These are phyloP conservation scores for Cocos nucifera DNA, from an alignment of 176 grass and related monocot genomes.

Conservation along the genomic window DNA sequence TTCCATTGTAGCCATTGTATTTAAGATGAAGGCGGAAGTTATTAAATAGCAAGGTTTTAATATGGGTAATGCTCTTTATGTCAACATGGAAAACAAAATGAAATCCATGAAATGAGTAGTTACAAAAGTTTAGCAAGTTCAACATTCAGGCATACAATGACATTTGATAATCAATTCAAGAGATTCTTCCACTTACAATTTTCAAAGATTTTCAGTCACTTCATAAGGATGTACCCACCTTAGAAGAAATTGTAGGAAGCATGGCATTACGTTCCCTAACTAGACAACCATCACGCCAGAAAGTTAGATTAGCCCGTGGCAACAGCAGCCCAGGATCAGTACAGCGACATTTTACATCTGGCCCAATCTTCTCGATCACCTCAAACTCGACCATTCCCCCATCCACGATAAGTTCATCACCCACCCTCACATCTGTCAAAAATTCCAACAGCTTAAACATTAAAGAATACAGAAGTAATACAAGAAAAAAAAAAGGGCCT, in stretches of 20 bases:
- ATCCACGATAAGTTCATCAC: slow-evolving; percentile 95
- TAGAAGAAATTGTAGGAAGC: slow-evolving; percentile 99
- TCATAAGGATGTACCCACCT: slow-evolving; percentile 37
- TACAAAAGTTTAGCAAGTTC: too few relatives aligned
- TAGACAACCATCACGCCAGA: slow-evolving; percentile 77
- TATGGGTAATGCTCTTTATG: too few relatives aligned
- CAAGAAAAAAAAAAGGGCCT: not conserved
- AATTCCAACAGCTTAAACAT: not conserved
- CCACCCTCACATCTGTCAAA: slow-evolving; percentile 72
- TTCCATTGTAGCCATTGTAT: too few relatives aligned
- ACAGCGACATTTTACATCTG: slow-evolving; percentile 86
- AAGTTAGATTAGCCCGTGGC: slow-evolving; percentile 92
- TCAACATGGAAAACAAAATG: too few relatives aligned
- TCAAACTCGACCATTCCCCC: slow-evolving; percentile 97
- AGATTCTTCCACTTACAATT: too few relatives aligned
- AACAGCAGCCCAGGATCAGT: slow-evolving; percentile 88
- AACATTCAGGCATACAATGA: too few relatives aligned
- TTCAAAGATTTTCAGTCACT: not conserved
- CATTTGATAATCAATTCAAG: too few relatives aligned
- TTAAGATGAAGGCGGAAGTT: too few relatives aligned
- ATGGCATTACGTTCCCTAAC: slow-evolving; percentile 87
- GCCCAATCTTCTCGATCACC: slow-evolving; percentile 85
- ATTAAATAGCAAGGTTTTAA: too few relatives aligned
- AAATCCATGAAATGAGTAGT: too few relatives aligned
- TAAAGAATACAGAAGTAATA: slow-evolving; percentile 15